Percentiles rank a stretch among this genome's conserved stretches.
Evolutionary conservation across 78 protist genomes (phyloP).

Genomic region (Speleostelium caveatum): DNA sequence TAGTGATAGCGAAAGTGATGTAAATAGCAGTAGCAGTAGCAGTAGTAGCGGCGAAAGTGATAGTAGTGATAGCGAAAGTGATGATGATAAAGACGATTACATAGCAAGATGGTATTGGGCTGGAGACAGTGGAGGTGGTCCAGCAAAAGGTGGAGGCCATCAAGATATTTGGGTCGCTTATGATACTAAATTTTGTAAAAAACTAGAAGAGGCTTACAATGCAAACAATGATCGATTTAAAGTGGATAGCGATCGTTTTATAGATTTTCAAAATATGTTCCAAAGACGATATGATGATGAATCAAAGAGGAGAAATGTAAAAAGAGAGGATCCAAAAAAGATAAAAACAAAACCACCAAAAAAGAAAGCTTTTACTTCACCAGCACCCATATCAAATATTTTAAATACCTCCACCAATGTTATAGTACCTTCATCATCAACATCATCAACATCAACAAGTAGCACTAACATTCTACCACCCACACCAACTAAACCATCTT

Average conservation of each 20-base stretch:
- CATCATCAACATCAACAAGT: neutral
- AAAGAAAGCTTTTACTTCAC: neutral
- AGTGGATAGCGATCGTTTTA: conserved; percentile 57
- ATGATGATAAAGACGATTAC: conserved; percentile 57
- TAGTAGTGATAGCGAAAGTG: conserved; percentile 1
- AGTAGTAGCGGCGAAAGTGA: neutral
- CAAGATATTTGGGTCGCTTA: conserved; percentile 68
- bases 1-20: neutral
- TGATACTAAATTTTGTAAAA: conserved; percentile 3
- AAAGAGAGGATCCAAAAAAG: conserved; percentile 62
- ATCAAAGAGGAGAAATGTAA: conserved; percentile 41
- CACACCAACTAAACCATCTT: conserved; percentile 3
- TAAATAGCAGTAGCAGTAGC: neutral
- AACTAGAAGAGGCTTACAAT: conserved; percentile 37
- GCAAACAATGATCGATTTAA: neutral
- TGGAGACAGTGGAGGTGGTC: conserved; percentile 70
- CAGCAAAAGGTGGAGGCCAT: conserved; percentile 74
- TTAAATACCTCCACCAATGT: neutral
- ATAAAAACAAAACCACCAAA: neutral
- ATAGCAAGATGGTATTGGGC: conserved; percentile 71
- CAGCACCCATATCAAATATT: neutral
- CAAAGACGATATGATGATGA: conserved; percentile 60
- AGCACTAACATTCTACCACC: neutral
- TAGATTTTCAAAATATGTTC: conserved; percentile 66
- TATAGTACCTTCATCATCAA: neutral